These are phyloP conservation scores for Sphaerulina musiva DNA, from an alignment of 2,329 filamentous ascomycete species.

Conservation along the genomic window DNA sequence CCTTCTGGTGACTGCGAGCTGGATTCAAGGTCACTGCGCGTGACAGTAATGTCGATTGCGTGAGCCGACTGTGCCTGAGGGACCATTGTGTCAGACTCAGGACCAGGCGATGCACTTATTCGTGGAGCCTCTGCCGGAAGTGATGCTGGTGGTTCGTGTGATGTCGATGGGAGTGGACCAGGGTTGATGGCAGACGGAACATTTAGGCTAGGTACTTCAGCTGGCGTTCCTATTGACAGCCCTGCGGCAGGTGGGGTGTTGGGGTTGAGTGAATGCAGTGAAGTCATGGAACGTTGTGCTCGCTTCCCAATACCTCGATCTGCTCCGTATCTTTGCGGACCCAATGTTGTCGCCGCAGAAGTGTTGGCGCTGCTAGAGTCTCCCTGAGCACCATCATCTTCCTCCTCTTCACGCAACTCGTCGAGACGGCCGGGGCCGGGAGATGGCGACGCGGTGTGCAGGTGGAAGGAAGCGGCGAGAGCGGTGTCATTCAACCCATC, in stretches of 20 bases:
- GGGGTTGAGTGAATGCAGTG: conserved; percentile 14
- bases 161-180: conserved; percentile 21
- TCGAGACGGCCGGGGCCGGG: conserved; percentile 77
- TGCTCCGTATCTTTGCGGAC: conserved; percentile 24
- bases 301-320: conserved; percentile 20
- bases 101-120: neutral
- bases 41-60: neutral
- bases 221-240: neutral
- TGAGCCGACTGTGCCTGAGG: neutral
- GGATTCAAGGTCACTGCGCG: neutral
- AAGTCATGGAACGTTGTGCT: conserved; percentile 16
- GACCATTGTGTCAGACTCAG: neutral
- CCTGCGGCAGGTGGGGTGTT: neutral
- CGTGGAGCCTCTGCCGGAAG: neutral
- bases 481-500: conserved; percentile 81
- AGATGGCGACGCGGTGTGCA: conserved; percentile 81
- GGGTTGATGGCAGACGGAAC: neutral
- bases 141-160: conserved; percentile 24
- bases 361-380: conserved; percentile 4
- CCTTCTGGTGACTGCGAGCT: neutral
- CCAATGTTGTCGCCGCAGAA: conserved; percentile 16
- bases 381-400: conserved; percentile 50
- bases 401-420: conserved; percentile 90
- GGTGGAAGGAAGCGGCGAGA: conserved; percentile 77
- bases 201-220: neutral